Evolutionary conservation across 1,284 basidiomycete genomes (phyloP).

Genomic region (Singerocomus inundabilis): DNA sequence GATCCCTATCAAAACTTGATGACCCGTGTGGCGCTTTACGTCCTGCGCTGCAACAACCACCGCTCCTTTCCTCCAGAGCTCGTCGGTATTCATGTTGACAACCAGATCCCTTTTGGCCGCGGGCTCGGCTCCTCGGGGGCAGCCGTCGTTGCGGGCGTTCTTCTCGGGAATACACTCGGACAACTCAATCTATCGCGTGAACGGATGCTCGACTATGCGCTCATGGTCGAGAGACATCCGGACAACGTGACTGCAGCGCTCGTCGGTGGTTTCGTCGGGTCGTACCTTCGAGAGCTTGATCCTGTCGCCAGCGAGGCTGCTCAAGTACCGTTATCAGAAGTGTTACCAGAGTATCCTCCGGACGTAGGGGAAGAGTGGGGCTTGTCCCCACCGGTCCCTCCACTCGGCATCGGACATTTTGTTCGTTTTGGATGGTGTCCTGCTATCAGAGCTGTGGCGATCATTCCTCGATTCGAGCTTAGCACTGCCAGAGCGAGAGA

Average conservation of each 20-base stretch:
- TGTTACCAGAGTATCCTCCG: slow-evolving; percentile 93
- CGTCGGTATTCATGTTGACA: slow-evolving; percentile 73
- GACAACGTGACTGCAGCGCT: slow-evolving; percentile 99
- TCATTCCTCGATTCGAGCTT: slow-evolving; percentile 95
- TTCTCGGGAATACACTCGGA: slow-evolving; percentile 86
- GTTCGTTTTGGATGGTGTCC: slow-evolving; percentile 88
- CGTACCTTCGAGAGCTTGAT: slow-evolving; percentile 91
- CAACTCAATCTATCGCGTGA: slow-evolving; percentile 65
- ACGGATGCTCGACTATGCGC: slow-evolving; percentile 90
- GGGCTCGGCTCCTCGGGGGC: slow-evolving; percentile 97
- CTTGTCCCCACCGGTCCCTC: slow-evolving; percentile 82
- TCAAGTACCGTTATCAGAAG: slow-evolving; percentile 92
- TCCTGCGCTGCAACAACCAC: slow-evolving; percentile 84
- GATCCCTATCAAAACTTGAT: slow-evolving; percentile 97
- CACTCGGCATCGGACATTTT: slow-evolving; percentile 91
- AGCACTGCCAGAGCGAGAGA: slow-evolving; percentile 93
- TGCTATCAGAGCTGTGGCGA: slow-evolving; percentile 90
- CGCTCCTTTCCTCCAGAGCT: slow-evolving; percentile 74
- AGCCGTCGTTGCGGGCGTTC: slow-evolving; percentile 94
- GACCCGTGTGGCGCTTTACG: slow-evolving; percentile 97
- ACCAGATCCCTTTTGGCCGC: slow-evolving; percentile 96
- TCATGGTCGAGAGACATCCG: slow-evolving; percentile 99
- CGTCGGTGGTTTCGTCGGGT: slow-evolving; percentile 97
- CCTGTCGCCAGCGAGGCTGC: slow-evolving; percentile 73
- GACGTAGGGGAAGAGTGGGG: slow-evolving; percentile 95